Evolutionary conservation across 2,329 filamentous ascomycete species (phyloP).

Genomic region (Phyllosticta capitalensis): DNA sequence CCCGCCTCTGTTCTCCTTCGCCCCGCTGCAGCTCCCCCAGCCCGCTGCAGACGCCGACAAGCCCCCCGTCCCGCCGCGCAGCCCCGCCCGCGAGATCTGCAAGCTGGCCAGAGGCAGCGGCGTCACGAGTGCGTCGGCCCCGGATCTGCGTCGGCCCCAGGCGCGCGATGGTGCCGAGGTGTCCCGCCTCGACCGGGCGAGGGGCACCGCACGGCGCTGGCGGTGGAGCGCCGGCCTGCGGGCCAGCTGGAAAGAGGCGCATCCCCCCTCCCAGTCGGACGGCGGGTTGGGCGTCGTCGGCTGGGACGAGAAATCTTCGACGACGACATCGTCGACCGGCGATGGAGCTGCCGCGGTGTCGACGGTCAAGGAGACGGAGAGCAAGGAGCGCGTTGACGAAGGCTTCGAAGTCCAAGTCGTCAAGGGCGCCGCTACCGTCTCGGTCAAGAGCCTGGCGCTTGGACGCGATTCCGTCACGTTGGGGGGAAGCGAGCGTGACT

Average conservation of each 20-base stretch:
- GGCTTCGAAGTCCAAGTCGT: constrained; percentile 1
- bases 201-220: neutral
- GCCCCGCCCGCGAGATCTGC: neutral
- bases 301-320: constrained; percentile 7
- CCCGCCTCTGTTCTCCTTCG: neutral
- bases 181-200: neutral
- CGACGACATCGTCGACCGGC: neutral
- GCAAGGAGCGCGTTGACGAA: constrained; percentile 18
- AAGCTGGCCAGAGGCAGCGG: neutral
- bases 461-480: neutral
- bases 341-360: too few species aligned
- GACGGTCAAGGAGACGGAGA: constrained; percentile 11
- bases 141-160: neutral
- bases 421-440: neutral
- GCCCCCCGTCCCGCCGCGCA: neutral
- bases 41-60: neutral
- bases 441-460: neutral
- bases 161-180: neutral
- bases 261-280: neutral
- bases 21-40: neutral
- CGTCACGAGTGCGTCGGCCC: neutral
- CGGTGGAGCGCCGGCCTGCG: neutral
- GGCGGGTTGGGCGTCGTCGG: neutral
- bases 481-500: neutral
- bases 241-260: neutral